These are phyloP conservation scores for Colletotrichum cuscutae DNA, from an alignment of 2,329 filamentous ascomycete genomes.

Conservation along the genomic window DNA sequence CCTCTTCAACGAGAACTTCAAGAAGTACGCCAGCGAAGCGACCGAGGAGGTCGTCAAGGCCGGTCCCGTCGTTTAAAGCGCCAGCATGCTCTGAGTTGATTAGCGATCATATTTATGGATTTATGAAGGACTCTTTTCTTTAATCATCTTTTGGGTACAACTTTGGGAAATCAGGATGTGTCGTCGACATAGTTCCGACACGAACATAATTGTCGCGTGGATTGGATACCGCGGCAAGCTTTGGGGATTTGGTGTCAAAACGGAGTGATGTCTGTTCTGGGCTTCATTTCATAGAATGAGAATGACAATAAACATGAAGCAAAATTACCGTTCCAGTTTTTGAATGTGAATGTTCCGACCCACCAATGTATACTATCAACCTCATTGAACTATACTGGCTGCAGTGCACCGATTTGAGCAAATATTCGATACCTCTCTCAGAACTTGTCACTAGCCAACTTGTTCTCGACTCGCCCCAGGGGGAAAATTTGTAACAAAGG, in stretches of 20 bases:
- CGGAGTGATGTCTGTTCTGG: conserved; percentile 11
- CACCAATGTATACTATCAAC: too few species aligned
- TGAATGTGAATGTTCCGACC: background rate
- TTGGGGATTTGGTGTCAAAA: conserved; percentile 6
- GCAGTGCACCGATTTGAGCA: too few species aligned
- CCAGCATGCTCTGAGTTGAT: background rate
- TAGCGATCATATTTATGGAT: conserved; percentile 2
- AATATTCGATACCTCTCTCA: too few species aligned
- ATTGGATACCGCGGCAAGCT: conserved; percentile 1
- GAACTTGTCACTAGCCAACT: too few species aligned
- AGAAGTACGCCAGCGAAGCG: conserved; percentile 90
- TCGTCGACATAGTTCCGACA: conserved; percentile 31
- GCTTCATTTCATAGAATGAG: conserved; percentile 28
- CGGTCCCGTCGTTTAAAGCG: conserved; percentile 56
- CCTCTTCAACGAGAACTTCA: conserved; percentile 97
- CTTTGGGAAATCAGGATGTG: conserved; percentile 23
- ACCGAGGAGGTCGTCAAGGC: conserved; percentile 81
- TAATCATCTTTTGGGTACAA: conserved; percentile 17
- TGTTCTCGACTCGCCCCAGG: too few species aligned
- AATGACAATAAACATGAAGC: conserved; percentile 12
- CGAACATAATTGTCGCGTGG: conserved; percentile 4
- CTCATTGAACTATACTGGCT: too few species aligned
- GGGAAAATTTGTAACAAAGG: too few species aligned
- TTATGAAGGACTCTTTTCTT: conserved; percentile 13
- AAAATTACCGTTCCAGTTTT: background rate